Evolutionary conservation across 495 filamentous ascomycete species (phyloP), one percentile per base, ranked within the genome.

Genomic region (Neurospora sp.): DNA sequence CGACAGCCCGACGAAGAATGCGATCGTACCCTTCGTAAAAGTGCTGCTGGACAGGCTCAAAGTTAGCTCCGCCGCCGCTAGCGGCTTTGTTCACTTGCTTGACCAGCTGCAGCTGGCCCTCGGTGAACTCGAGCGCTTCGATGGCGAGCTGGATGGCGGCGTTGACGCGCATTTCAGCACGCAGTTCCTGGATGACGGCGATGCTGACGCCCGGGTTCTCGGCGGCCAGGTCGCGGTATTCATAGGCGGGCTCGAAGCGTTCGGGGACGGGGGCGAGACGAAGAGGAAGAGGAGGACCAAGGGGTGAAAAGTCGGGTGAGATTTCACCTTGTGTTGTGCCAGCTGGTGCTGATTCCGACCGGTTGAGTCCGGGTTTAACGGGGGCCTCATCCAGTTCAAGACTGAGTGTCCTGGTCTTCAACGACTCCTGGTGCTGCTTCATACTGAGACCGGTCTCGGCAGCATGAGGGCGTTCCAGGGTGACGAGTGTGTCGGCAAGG

Each of bases 1-100:
- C 76, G 2, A 80, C 71, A 1, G 79, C 79, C 4, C 76, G 72
- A n/a, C 76, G 69, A 3, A 80, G 37, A 1, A 81, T 74, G 38
- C 74, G 73, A 45, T 81, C 78, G 71, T 81, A 81, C 9, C 79
- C 79, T 5, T 73, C 68, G 68, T 81, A 81, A 40, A 81, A 81
- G 20, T 79, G 75, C 14, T 71, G 73, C 39, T 78, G 75, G 1
- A 81, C 40, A 3, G 72, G 20, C 5, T 79, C 75, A 27, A 79
- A 73, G 40, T 71, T 73, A 74, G 44, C 61, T 31, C 71, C 68
- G 4, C 9, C 20, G 20, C 48, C 20, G 22, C 53, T 27, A 65
- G 77, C 74, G 3, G 79, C 27, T 3, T 69, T 42, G 44, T 79
- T 75, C 40, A 78, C 75, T 20, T 79, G 73, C 38, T 75, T 79